phyloP scores from a whole-genome alignment of 768 basidiomycete genomes.

The Leccinum variicolor region DNA sequence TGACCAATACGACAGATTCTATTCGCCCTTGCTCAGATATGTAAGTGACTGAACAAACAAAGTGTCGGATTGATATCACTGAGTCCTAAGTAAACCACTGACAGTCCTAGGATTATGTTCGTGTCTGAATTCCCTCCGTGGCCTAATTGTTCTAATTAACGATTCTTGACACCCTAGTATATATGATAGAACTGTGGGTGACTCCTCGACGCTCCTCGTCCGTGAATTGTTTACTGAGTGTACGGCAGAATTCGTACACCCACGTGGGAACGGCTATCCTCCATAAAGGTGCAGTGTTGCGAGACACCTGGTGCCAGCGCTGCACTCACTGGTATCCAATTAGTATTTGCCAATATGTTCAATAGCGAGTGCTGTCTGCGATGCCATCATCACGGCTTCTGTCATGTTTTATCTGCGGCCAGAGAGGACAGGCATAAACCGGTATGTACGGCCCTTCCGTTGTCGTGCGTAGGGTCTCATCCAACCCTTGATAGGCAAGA shows the following conservation, averaged over 20 bases:
- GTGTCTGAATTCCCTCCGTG: background rate
- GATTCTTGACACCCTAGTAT: background rate
- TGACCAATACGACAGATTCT: constrained; percentile 3
- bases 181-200: constrained; percentile 4
- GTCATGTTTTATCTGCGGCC: constrained; percentile 15
- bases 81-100: background rate
- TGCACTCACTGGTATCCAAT: background rate
- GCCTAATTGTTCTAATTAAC: background rate
- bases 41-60: constrained; percentile 1
- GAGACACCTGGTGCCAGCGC: background rate
- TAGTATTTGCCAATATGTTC: constrained; percentile 10
- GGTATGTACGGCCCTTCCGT: constrained; percentile 3
- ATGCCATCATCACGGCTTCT: constrained; percentile 16
- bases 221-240: background rate
- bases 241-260: constrained; percentile 7
- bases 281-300: constrained; percentile 1
- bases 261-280: constrained; percentile 2
- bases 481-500: background rate
- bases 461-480: background rate
- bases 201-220: background rate
- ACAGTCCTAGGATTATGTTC: constrained; percentile 16
- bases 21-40: constrained; percentile 8
- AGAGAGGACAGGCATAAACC: constrained; percentile 2
- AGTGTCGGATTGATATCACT: background rate
- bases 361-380: constrained; percentile 23